Evolutionary conservation across 2,329 filamentous ascomycete species (phyloP).

Genomic region (Lasiodiplodia sp.): DNA sequence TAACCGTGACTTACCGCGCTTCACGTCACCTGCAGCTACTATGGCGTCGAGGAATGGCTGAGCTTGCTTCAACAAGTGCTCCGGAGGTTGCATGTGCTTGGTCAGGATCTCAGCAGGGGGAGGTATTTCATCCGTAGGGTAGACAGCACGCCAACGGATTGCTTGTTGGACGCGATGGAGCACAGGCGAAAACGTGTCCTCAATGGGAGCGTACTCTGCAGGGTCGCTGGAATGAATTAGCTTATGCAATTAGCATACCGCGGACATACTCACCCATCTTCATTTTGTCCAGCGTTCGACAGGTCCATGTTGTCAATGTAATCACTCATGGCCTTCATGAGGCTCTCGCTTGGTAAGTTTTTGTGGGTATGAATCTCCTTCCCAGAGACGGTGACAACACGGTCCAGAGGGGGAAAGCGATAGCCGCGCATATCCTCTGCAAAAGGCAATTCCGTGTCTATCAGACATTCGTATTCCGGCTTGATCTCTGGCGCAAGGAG

Average conservation of each 20-base stretch:
- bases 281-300: slow-evolving; percentile 72
- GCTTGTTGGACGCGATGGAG: slow-evolving; percentile 91
- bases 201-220: slow-evolving; percentile 72
- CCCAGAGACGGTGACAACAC: slow-evolving; percentile 85
- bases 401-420: slow-evolving; percentile 88
- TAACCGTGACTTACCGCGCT: slow-evolving; percentile 59
- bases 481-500: slow-evolving; percentile 84
- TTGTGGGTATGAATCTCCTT: slow-evolving; percentile 82
- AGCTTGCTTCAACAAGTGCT: slow-evolving; percentile 66
- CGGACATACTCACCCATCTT: slow-evolving; percentile 61
- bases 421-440: slow-evolving; percentile 92
- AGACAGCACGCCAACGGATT: slow-evolving; percentile 80
- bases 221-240: slow-evolving; percentile 50
- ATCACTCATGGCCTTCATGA: slow-evolving; percentile 83
- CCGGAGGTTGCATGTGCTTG: slow-evolving; percentile 76
- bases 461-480: slow-evolving; percentile 79
- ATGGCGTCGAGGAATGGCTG: slow-evolving; percentile 68
- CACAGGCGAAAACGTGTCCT: slow-evolving; percentile 82
- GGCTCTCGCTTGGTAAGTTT: slow-evolving; percentile 76
- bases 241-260: slow-evolving; percentile 18
- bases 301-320: slow-evolving; percentile 96
- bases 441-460: slow-evolving; percentile 91
- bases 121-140: slow-evolving; percentile 70
- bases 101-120: slow-evolving; percentile 70
- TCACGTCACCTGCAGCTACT: slow-evolving; percentile 76